Evolutionary conservation across 163 green algal species (phyloP).

Genomic region (Volvox carteri): DNA sequence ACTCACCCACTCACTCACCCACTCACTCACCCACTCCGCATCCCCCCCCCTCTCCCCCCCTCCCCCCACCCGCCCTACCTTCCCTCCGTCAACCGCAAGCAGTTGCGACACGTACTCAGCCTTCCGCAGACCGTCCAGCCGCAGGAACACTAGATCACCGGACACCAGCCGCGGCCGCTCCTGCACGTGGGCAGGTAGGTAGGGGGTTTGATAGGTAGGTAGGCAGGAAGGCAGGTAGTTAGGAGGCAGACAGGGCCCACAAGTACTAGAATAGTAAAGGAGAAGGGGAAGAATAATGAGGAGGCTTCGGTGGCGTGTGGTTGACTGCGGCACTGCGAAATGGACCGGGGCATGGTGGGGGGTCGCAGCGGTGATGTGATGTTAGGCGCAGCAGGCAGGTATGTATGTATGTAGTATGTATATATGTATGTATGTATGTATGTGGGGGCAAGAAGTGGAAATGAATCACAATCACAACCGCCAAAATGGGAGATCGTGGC

Average conservation of each 20-base stretch:
- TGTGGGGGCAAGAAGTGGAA: not conserved
- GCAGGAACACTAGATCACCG: constrained; percentile 25
- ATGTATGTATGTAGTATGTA: not conserved
- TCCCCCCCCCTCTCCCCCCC: not conserved
- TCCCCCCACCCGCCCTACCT: not conserved
- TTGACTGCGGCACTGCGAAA: not conserved
- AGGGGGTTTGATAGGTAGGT: not conserved
- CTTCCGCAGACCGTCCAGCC: not conserved
- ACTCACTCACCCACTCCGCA: not conserved
- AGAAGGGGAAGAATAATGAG: not conserved
- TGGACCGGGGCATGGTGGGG: not conserved
- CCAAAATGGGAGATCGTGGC: not conserved
- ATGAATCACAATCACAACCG: not conserved
- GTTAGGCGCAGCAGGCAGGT: not conserved
- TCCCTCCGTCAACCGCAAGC: constrained; percentile 32
- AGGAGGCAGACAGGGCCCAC: not conserved
- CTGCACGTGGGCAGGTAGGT: not conserved
- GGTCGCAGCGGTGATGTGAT: not conserved
- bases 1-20: not conserved
- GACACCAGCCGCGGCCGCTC: constrained; percentile 34
- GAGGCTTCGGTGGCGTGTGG: not conserved
- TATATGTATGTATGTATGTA: not conserved
- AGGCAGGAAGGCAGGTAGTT: not conserved
- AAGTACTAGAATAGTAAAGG: not conserved
- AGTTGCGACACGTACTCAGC: constrained; percentile 24